Evolutionary conservation across 1,284 basidiomycete species (phyloP), one percentile per base, ranked within the genome.

Genomic region (Leccinum variabile): DNA sequence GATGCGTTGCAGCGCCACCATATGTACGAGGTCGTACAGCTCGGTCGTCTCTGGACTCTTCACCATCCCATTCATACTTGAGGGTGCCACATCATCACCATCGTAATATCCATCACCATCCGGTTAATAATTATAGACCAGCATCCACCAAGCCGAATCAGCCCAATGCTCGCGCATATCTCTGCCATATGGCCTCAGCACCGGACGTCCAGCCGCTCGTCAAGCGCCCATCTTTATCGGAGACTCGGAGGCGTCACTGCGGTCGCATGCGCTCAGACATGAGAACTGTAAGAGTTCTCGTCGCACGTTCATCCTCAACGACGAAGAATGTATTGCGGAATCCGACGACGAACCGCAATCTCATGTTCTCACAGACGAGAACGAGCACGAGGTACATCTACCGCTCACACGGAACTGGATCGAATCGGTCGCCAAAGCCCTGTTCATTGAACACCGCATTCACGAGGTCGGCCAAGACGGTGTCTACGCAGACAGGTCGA

Each of bases 131-230:
- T 66, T 62, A 68, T 56, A 69, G 73, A 66, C 66, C 66, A 39
- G 59, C 63, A 54, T 56, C 59, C 56, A 63, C 59, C 75, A 80
- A 65, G 61, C 59, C 59, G 60, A 65, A 71, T 65, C 64, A 62
- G 25, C 62, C 64, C 49, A 68, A 64, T 62, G 87, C 88, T 7
- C 81, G 81, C 10, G 82, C 84, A 8, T 84, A 89, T 68, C 80
- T 91, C 13, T 82, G 88, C 22, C 88, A 89, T 68, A 89, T 90
- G 79, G 82, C 82, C 1, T 90, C 88, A 25, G 79, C 80, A 11
- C 84, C 87, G 18, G 82, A 81, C 65, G 83, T 89, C 57, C 75
- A 79, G 46, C 76, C 79, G 16, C 76, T 72, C 61, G 75, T 74
- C 5, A 78, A 79, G 28, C 75, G 73, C 62, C 55, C 71, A 64